Conservation (phyloP, 176 grass and related monocot genomes). For the Avena sativa region DNA sequence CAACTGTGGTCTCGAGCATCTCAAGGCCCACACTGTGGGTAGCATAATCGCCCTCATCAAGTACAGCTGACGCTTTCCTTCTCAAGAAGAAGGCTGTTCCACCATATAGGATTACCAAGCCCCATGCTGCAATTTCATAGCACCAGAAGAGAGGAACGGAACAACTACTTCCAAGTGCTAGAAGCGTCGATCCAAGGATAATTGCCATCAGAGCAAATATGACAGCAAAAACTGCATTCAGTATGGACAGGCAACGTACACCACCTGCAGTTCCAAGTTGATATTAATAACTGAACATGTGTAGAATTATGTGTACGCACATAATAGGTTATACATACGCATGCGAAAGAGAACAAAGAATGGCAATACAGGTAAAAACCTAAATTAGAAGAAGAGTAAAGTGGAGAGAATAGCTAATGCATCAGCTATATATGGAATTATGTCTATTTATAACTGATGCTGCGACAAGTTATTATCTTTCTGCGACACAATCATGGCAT, state of each 20-base stretch:
- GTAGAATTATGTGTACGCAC: neutral
- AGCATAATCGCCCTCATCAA: conserved; percentile 72
- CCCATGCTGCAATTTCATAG: conserved; percentile 90
- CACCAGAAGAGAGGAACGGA: conserved; percentile 95
- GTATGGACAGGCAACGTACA: conserved; percentile 76
- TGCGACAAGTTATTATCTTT: neutral
- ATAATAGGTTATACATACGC: conserved; percentile 5
- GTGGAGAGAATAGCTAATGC: conserved; percentile 13
- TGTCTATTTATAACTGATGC: neutral
- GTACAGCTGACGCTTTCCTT: conserved; percentile 75
- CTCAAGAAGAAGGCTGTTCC: conserved; percentile 81
- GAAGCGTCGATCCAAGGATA: conserved; percentile 84
- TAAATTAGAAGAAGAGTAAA: conserved; percentile 18
- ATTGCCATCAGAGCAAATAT: conserved; percentile 86
- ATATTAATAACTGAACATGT: conserved; percentile 20
- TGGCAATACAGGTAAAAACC: neutral
- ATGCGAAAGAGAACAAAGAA: no score
- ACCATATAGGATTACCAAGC: conserved; percentile 80
- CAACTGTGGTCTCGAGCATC: conserved; percentile 70
- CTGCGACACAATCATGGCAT: neutral
- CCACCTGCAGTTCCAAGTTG: conserved; percentile 69
- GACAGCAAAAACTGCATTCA: conserved; percentile 76
- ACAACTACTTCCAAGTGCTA: conserved; percentile 81
- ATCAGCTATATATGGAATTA: conserved; percentile 24
- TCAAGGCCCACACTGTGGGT: conserved; percentile 74